These are phyloP conservation scores for Violaceomyces palustris DNA, from an alignment of 1,284 basidiomycete species.

Conservation along the genomic window DNA sequence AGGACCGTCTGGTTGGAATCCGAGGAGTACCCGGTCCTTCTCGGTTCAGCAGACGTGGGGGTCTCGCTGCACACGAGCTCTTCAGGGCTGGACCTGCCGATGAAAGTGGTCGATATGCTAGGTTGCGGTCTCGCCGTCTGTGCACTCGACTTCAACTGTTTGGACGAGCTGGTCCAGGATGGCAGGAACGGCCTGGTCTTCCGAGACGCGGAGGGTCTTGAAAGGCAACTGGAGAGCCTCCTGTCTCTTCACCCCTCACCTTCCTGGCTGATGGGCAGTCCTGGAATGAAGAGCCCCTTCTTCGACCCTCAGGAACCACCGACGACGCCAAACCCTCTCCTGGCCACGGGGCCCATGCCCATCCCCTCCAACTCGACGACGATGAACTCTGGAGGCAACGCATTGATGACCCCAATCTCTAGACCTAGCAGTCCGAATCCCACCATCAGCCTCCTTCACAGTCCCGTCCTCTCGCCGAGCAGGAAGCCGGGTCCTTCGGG, in stretches of 20 bases:
- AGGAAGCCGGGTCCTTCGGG: neutral
- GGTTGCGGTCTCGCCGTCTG: conserved; percentile 90
- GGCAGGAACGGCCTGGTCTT: conserved; percentile 79
- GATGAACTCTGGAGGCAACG: neutral
- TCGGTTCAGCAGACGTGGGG: conserved; percentile 82
- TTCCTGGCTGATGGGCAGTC: conserved; percentile 12
- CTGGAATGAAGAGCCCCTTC: conserved; percentile 16
- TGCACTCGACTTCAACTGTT: conserved; percentile 77
- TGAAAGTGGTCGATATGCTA: conserved; percentile 99
- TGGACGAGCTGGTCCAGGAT: conserved; percentile 79
- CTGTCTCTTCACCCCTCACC: conserved; percentile 12
- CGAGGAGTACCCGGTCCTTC: conserved; percentile 36
- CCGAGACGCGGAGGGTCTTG: conserved; percentile 65
- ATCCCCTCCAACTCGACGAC: neutral
- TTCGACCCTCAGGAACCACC: conserved; percentile 4
- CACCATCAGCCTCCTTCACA: conserved; percentile 27
- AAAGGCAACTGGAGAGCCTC: conserved; percentile 62
- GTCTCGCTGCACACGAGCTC: conserved; percentile 86
- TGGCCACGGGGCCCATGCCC: conserved; percentile 7
- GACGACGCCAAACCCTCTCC: neutral
- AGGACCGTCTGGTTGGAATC: conserved; percentile 57
- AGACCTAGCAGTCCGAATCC: conserved; percentile 7
- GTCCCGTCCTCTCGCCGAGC: conserved; percentile 11
- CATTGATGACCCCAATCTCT: neutral
- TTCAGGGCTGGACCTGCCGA: conserved; percentile 86